Percentiles rank a stretch among this genome's conserved stretches.
Conservation (phyloP, 2,329 filamentous ascomycete species). For the Fusarium marasasianum region DNA sequence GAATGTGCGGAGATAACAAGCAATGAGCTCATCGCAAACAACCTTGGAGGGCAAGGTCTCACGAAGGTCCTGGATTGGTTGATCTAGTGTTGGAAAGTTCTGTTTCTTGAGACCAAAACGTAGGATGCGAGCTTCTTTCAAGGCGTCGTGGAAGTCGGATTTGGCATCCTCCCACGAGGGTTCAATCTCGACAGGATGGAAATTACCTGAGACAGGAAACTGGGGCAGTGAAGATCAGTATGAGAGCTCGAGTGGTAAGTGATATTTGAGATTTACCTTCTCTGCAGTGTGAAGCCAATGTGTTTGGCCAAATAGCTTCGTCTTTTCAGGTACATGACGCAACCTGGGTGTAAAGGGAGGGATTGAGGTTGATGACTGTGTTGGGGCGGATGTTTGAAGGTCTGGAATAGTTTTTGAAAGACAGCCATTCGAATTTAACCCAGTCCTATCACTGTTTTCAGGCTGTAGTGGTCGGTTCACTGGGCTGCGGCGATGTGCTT, state of each 20-base stretch:
- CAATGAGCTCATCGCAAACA: conserved; percentile 35
- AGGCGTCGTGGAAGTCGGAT: conserved; percentile 31
- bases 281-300: conserved; percentile 43
- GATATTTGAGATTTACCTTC: conserved; percentile 15
- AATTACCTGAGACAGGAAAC: conserved; percentile 40
- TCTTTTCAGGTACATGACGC: conserved; percentile 41
- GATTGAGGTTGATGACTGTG: conserved; percentile 24
- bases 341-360: conserved; percentile 36
- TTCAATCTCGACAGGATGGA: conserved; percentile 39
- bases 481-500: conserved; percentile 23
- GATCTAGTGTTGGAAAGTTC: conserved; percentile 23
- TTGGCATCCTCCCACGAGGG: conserved; percentile 40
- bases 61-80: conserved; percentile 29
- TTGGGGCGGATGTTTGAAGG: background rate
- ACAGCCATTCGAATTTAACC: background rate
- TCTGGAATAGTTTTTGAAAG: background rate
- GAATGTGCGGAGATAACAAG: conserved; percentile 39
- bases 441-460: background rate
- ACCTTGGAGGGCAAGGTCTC: conserved; percentile 29
- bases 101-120: conserved; percentile 32
- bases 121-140: conserved; percentile 35
- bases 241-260: too few relatives aligned
- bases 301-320: conserved; percentile 42
- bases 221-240: conserved; percentile 9
- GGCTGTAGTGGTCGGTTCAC: background rate